Base-by-base conservation (phyloP, 2,329 filamentous ascomycete genomes). In the Xylaria sp. region DNA sequence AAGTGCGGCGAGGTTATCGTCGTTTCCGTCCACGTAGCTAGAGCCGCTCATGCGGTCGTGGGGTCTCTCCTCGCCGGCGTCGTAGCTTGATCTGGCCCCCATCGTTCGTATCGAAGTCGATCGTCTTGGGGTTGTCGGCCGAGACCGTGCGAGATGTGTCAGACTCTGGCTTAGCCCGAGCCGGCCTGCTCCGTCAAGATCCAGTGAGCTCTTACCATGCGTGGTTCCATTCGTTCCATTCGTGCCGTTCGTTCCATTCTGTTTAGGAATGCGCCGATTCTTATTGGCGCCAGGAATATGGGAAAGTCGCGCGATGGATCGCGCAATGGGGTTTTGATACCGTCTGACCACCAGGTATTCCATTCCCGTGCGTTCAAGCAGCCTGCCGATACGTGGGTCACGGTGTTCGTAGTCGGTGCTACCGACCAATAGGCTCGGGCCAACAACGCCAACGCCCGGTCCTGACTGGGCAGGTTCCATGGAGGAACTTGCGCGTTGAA, bases 341-440 rank as follows among this genome's bases (percentile, higher is more conserved):
- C 91, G 84, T 61, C 90, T 85, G 38, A 93, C 89, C 9, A 92
- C 90, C n/a, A 89, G 83, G 76, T 92, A 93, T 74, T 93, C 90
- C 78, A 91, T 86, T 17, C 88, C 89, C 0, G 90, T 91, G 53
- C 89, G 85, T 75, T 92, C 90, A 61, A 92, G 84, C 55, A 90
- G 84, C 75, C 87, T 86, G 72, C 85, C 83, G 31, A 92, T 83
- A 4, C 90, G 84, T 1, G 89, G 89, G 73, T 92, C 89, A 17
- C 85, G 80, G 53, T 84, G 83, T 64, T 89, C 87, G 67, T 86
- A 87, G n/a, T 83, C 84, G 5, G 83, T 82, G 2, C 83, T 85
- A 10, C 85, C 84, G 25, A 87, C 81, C 25, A 87, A 74, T 0
- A 85, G 82, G 31, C 80, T 83, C 4, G 80, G 78, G 13, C 81